Evolutionary conservation across 441 rosid genomes (phyloP), one percentile per base, ranked within the genome.

Genomic region (Gossypium laxum): DNA sequence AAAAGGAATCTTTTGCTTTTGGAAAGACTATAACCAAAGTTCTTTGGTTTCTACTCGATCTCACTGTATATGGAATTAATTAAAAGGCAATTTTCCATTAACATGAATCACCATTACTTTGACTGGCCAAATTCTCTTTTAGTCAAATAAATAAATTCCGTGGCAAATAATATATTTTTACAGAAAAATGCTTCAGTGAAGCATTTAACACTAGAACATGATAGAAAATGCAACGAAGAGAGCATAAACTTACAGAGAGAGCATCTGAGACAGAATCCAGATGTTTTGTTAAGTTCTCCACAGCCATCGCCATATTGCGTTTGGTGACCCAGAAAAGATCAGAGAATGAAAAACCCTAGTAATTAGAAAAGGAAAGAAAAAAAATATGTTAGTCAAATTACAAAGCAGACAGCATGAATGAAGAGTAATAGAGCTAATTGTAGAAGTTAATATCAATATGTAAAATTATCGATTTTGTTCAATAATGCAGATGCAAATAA

Each of bases 281-380:
- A 87, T 91, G 91, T 76, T 87, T 90, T 14, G 90, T 86, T 85
- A 92, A 81, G 78, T 85, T 92, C 43, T 89, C 57, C 71, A 90
- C 92, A 68, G 97, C 96, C 79, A 64, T 76, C 10, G 85, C 82
- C 95, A 95, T 91, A 70, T 76, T 86, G n/a, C 78, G 79, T 82
- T 88, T 95, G 0, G 98, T 92, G n/a, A 92, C 83, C 56, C 90
- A 92, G 93, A 88, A 85, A 48, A 95, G 89, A 82, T 95, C 97
- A 48, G 90, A 85, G 77, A 92, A 83, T 41, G 96, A 85, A 63
- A 87, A 70, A 17, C 99, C 98, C 98, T 95, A 54, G 67, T 22
- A 57, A 54, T 54, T 52, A 18, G 52, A 58, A 47, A 51, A 50
- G 47, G 38, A 19, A 10, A 5, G 14, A 41, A 76, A 22, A 75